Evolutionary conservation across 2,329 filamentous ascomycete genomes (phyloP).

Genomic region (Aspergillus transmontanensis): DNA sequence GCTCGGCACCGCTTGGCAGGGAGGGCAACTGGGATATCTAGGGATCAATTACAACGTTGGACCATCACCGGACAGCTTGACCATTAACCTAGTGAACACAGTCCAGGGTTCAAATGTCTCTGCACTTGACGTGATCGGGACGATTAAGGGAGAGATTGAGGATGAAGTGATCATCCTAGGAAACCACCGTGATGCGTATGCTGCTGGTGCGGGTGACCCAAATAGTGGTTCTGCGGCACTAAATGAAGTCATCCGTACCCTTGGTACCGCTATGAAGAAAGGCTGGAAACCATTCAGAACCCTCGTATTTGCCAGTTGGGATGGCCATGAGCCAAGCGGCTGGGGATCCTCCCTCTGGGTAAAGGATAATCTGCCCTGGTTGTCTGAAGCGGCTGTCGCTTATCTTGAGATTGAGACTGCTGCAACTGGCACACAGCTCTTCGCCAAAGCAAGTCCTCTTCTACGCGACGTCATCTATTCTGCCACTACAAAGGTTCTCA

Average conservation of each 20-base stretch:
- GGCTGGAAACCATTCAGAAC: not conserved
- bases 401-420: not conserved
- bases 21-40: not conserved
- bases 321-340: not conserved
- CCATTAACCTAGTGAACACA: not conserved
- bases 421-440: not conserved
- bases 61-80: not conserved
- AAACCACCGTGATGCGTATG: not conserved
- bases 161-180: not conserved
- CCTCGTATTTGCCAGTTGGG: not conserved
- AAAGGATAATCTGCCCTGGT: not conserved
- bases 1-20: not conserved
- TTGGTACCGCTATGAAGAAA: not conserved
- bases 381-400: not conserved
- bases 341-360: not conserved
- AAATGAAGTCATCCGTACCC: not conserved
- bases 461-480: not conserved
- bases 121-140: not conserved
- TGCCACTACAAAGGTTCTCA: not conserved
- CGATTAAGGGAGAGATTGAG: not conserved
- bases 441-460: not conserved
- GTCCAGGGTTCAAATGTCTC: fast-evolving
- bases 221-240: not conserved
- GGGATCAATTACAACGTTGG: not conserved
- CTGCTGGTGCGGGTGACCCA: not conserved